phyloP scores from a whole-genome alignment of 2,329 filamentous ascomycete species.

The Cordyceps javanica region DNA sequence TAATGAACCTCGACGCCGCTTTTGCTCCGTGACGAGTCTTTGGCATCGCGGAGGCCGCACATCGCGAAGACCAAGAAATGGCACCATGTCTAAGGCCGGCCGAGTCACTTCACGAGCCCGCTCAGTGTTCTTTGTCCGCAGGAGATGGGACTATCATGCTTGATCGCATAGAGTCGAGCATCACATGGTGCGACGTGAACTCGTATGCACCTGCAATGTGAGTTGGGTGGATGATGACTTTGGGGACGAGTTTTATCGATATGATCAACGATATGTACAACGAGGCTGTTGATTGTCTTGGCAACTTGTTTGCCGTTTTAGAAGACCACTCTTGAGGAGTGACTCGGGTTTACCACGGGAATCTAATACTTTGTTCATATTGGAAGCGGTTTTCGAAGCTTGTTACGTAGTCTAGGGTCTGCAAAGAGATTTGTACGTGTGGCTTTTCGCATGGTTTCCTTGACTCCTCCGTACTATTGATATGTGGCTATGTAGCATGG shows the following conservation, averaged over 20 bases:
- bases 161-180: not conserved
- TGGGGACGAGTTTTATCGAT: not conserved
- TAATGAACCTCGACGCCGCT: not conserved
- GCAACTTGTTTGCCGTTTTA: not conserved
- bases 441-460: not conserved
- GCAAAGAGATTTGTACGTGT: not conserved
- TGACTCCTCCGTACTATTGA: not conserved
- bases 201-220: not conserved
- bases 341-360: not conserved
- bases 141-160: not conserved
- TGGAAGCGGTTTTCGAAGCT: too few relatives aligned
- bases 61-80: not conserved
- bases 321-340: not conserved
- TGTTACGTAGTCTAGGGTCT: too few relatives aligned
- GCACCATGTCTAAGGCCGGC: not conserved
- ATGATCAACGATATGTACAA: not conserved
- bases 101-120: not conserved
- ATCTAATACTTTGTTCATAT: not conserved
- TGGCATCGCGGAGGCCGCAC: not conserved
- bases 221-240: not conserved
- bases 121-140: not conserved
- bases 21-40: not conserved
- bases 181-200: too few relatives aligned
- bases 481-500: not conserved
- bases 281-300: not conserved